phyloP scores from a whole-genome alignment of 2,329 filamentous ascomycete genomes.

The Colletotrichum liaoningense region DNA sequence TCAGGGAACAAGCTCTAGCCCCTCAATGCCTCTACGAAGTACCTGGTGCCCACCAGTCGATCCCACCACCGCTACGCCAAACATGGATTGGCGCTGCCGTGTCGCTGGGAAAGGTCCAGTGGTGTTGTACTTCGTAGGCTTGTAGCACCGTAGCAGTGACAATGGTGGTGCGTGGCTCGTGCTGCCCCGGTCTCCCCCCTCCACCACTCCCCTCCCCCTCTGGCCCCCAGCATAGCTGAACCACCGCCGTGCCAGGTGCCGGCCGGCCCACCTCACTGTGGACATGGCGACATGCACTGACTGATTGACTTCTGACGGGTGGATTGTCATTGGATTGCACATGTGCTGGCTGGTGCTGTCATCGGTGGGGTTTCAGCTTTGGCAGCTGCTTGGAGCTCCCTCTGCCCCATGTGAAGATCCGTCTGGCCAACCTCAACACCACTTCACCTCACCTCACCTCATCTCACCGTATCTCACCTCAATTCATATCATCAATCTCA shows the following conservation, averaged over 20 bases:
- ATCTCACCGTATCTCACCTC: conserved; percentile 3
- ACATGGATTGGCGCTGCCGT: conserved; percentile 23
- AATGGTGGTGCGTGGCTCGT: neutral
- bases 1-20: conserved; percentile 34
- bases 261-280: conserved; percentile 1
- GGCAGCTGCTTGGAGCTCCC: conserved; percentile 19
- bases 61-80: conserved; percentile 23
- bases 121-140: too few relatives aligned
- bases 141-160: too few relatives aligned
- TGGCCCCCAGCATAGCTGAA: neutral
- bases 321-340: neutral
- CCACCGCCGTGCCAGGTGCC: conserved; percentile 17
- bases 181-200: conserved; percentile 14
- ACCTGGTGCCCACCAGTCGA: neutral
- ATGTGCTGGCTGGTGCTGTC: conserved; percentile 20
- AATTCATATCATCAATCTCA: neutral
- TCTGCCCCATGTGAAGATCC: conserved; percentile 33
- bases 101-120: neutral
- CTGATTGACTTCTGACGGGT: neutral
- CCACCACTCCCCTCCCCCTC: neutral
- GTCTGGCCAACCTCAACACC: conserved; percentile 12
- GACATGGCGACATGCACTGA: too few relatives aligned
- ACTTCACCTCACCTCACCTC: conserved; percentile 10
- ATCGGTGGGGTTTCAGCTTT: conserved; percentile 32
- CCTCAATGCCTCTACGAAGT: neutral